These are phyloP conservation scores for Graphilbum sp. DNA, from an alignment of 2,329 filamentous ascomycete species.

Conservation along the genomic window DNA sequence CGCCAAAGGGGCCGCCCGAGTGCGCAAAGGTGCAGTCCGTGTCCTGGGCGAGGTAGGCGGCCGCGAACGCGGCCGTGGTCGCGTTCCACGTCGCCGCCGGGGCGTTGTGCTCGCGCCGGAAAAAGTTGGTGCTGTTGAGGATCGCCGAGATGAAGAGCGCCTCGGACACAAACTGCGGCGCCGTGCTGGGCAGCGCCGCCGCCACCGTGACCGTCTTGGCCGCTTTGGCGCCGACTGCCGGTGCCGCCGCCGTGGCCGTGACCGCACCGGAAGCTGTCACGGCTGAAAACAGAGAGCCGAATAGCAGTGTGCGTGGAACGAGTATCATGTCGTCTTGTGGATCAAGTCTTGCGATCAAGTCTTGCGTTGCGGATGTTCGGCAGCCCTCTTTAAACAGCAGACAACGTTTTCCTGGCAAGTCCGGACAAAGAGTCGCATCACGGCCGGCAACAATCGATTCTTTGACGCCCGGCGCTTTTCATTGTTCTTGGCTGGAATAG, in stretches of 20 bases:
- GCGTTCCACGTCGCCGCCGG: conserved; percentile 44
- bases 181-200: conserved; percentile 18
- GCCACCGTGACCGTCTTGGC: conserved; percentile 15
- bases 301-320: too few species aligned
- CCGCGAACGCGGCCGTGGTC: conserved; percentile 40
- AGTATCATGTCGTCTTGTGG: too few species aligned
- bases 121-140: conserved; percentile 50
- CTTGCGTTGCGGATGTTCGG: too few species aligned
- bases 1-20: conserved; percentile 48
- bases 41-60: conserved; percentile 25
- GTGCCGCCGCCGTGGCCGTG: neutral
- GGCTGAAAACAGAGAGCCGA: too few species aligned
- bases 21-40: conserved; percentile 33
- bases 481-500: too few species aligned
- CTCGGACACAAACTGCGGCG: conserved; percentile 19
- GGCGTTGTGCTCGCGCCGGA: conserved; percentile 47
- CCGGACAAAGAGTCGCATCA: too few species aligned
- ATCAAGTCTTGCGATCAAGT: too few species aligned
- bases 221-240: neutral
- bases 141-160: conserved; percentile 33
- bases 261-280: neutral
- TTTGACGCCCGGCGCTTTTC: too few species aligned
- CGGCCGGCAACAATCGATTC: too few species aligned
- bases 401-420: too few species aligned
- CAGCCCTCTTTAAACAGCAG: too few species aligned